Evolutionary conservation across 164 flowering plant species (phyloP), one percentile per base, ranked within the genome.

Genomic region (Nymphaea thermarum): DNA sequence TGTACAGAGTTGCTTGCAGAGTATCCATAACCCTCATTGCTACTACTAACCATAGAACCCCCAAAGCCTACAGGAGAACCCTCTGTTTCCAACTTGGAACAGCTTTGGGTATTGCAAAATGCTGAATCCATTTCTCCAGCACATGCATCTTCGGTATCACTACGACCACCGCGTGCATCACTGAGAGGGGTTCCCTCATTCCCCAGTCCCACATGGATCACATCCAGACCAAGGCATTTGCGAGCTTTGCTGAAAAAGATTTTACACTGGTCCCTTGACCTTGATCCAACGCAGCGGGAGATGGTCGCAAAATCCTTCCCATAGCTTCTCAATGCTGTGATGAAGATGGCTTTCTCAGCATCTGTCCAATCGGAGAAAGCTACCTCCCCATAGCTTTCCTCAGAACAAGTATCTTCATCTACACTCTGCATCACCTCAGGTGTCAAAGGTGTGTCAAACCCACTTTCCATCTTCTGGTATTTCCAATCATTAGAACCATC

Each of bases 291-390:
- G 73, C 78, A 79, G 15, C 78, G 79, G 44, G 99, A 86, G 65
- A 95, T 84, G 84, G 74, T 84, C 0, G 67, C 71, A 74, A 95
- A 95, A 81, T 95, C 94, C 78, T 82, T 92, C 6, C 95, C 97
- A 73, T 82, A 85, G 25, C 84, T 77, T 65, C 88, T 78, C 17
- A 92, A 70, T 6, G 97, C 93, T 74, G 71, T 82, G 15, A 95
- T 70, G 61, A 95, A 92, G 41, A 74, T 41, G 42, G 89, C 81
- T 74, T 87, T 95, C 78, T 95, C 99, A 62, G 82, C 87, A 74
- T 92, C 96, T n/a, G 97, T 87, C 99, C 99, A 95, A 76, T 89
- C 90, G 65, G 74, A 67, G 69, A 85, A 78, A 75, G 83, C 89
- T 78, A 85, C 68, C 76, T 93, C 97, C 65, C 84, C 93, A 76